Evolutionary conservation across 306 rosid genomes (phyloP), one percentile per base, ranked within the genome.

Genomic region (Quercus gilva): DNA sequence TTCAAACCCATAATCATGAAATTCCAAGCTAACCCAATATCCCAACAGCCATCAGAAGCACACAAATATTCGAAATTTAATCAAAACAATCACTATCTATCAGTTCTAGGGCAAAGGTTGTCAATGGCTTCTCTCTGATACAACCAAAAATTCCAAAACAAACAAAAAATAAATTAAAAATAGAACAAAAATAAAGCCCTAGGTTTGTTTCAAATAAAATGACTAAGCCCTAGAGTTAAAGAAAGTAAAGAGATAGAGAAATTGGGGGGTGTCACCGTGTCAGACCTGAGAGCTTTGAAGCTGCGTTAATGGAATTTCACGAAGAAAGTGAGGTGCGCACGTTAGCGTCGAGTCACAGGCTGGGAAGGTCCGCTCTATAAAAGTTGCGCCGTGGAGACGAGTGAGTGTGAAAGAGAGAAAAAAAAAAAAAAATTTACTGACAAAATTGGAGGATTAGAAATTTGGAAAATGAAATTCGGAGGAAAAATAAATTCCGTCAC

Each of bases 361-460:
- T 77, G 84, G 51, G 59, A 79, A 85, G 79, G 79, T 76, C 74
- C 55, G 80, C 82, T 70, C 75, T 65, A 69, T 80, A 84, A 84
- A 84, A 84, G 61, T 12, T 80, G 86, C 90, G 87, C 92, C 95
- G 87, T 64, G 85, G 75, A 77, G 78, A 80, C 69, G 79, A 77
- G 73, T 45, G 57, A 26, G 31, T 8, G 45, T 41, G 55, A 45
- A 21, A 53, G 7, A 33, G 28, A 33, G 25, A 65, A 14, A 21
- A 31, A 17, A n/a, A 17, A n/a, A 33, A 56, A 56, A 74, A 43
- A 6, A 2, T 2, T 49, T 49, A 49, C 53, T 11, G 2, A 45
- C 26, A 57, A 59, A 57, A 26, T 72, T 45, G 31, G 67, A 55
- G 26, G 70, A 26, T 12, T 33, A 31, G 4, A 1, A 61, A 52